Conservation (phyloP, 208 protist species). For the Wallacemonas sp. region DNA sequence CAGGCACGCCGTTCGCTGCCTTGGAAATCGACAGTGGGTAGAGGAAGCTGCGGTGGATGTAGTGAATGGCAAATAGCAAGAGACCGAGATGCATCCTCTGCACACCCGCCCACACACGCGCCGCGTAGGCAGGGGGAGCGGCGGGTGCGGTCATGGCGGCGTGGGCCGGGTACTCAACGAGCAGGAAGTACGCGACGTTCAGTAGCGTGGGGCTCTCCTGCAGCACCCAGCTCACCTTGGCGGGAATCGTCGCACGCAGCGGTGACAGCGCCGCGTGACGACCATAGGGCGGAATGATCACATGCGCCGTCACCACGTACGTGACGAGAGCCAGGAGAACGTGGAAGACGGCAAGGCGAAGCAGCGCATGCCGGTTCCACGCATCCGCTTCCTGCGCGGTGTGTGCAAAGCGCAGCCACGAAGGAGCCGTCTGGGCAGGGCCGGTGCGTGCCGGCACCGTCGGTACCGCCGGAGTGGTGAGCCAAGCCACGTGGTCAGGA, state of each 20-base stretch:
- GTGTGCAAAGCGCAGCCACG: background rate
- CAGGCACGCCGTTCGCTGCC: constrained; percentile 34
- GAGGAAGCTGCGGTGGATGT: constrained; percentile 64
- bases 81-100: constrained; percentile 32
- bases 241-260: constrained; percentile 27
- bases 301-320: constrained; percentile 17
- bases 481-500: background rate
- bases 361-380: constrained; percentile 18
- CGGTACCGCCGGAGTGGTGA: background rate
- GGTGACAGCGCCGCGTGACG: constrained; percentile 2
- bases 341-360: constrained; percentile 22
- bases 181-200: constrained; percentile 60
- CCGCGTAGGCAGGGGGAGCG: constrained; percentile 7
- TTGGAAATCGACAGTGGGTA: constrained; percentile 50
- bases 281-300: constrained; percentile 35
- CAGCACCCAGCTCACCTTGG: constrained; percentile 51
- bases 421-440: too few species aligned
- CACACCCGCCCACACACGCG: constrained; percentile 12
- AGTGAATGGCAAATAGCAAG: constrained; percentile 70
- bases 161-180: constrained; percentile 43
- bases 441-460: background rate
- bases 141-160: background rate
- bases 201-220: constrained; percentile 75
- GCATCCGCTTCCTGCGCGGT: constrained; percentile 8
- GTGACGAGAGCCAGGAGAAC: constrained; percentile 29